Evolutionary conservation across 208 protist species (phyloP).

Genomic region (Acanthamoeba castellanii): DNA sequence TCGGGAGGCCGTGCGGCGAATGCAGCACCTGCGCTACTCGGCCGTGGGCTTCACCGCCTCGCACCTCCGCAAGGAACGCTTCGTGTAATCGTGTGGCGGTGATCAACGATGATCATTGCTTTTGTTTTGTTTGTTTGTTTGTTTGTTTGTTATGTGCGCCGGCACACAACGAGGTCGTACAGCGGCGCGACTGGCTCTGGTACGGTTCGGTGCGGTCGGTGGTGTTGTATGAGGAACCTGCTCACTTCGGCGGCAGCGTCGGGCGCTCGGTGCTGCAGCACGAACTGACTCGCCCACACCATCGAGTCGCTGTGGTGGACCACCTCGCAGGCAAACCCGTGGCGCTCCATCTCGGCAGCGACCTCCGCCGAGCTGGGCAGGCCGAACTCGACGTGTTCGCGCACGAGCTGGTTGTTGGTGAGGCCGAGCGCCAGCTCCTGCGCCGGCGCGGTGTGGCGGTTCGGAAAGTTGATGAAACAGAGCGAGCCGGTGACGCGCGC

Average conservation of each 20-base stretch:
- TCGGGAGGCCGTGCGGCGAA: slow-evolving; percentile 51
- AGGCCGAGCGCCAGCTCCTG: not conserved
- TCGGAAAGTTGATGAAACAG: not conserved
- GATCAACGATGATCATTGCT: too few species aligned
- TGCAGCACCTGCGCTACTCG: slow-evolving; percentile 29
- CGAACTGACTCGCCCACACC: not conserved
- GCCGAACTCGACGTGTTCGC: slow-evolving; percentile 1
- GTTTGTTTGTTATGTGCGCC: not conserved
- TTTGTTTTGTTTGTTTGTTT: too few species aligned
- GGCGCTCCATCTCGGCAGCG: not conserved
- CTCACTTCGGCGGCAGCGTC: not conserved
- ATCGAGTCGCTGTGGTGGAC: not conserved
- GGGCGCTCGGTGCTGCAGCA: not conserved
- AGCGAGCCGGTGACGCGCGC: not conserved
- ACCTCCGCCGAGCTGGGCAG: not conserved
- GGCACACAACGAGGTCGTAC: not conserved
- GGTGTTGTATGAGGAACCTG: not conserved
- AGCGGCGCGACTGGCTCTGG: not conserved
- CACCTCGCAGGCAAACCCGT: not conserved
- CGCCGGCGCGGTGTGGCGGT: not conserved
- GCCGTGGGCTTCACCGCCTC: slow-evolving; percentile 50
- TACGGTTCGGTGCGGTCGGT: not conserved
- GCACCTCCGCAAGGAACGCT: slow-evolving; percentile 40
- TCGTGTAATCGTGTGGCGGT: not conserved
- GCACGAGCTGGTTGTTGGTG: not conserved